Base-by-base conservation (phyloP, 2,329 filamentous ascomycete genomes). In the Stemphylium beticola region DNA sequence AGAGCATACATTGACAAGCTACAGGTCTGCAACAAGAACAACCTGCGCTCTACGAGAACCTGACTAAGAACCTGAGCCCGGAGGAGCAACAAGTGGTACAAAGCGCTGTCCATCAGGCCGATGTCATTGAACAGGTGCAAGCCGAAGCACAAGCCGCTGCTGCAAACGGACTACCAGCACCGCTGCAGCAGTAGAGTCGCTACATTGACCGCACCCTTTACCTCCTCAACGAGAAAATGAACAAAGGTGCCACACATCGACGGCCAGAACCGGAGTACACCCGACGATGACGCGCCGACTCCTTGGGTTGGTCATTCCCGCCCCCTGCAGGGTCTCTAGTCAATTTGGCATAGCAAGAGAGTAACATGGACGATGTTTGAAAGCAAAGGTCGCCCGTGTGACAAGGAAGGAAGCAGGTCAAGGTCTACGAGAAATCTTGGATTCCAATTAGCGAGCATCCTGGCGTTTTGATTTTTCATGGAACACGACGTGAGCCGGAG, bases 1-100 rank as follows among this genome's bases (percentile, higher is more conserved):
- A 34, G 17, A 34, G 24, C 22, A 15, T 6, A 22, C 41, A 14
- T 55, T 73, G 57, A 73, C 74, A 77, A 55, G 76, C 68, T 66
- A 43, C 72, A 96, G 92, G 85, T 76, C 85, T 98, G 72, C 92
- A 97, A 84, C 87, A 89, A 78, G 89, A 93, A 67, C 92, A 97
- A 71, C 93, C 93, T 14, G 89, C 93, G 64, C 88, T 96, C 64
- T 99, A 98, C 74, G 81, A 87, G 38, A 88, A 83, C 55, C 82
- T 99, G 54, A 92, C 91, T 18, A 86, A 88, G 64, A 89, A 91
- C 57, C 84, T 98, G 36, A 87, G 85, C 33, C 82, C 86, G 0
- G 91, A 95, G 44, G 93, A 98, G 72, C 91, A 95, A 74, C 84
- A 84, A 59, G 83, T 96, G 43, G 85, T 98, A 58, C 88, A 96